Percentiles rank a stretch among this genome's conserved stretches.
These are phyloP conservation scores for Apiospora phragmitis DNA, from an alignment of 2,329 filamentous ascomycete genomes.

Conservation along the genomic window DNA sequence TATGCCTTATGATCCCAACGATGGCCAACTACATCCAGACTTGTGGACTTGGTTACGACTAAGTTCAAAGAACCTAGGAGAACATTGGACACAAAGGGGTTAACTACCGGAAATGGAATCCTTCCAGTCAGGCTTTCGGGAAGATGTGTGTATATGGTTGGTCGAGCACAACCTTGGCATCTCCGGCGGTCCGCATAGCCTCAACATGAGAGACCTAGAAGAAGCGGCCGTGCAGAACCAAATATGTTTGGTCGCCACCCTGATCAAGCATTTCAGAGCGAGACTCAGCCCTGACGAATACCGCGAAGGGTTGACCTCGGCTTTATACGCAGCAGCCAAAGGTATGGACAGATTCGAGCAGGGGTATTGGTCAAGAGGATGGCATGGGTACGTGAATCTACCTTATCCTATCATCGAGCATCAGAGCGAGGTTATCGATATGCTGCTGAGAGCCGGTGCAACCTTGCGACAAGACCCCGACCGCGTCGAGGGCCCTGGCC, in stretches of 20 bases:
- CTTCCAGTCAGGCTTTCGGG: not conserved
- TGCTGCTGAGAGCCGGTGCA: not conserved
- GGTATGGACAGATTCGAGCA: too few species aligned
- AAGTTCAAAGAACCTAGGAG: too few species aligned
- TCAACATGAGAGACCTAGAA: not conserved
- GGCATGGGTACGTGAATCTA: accelerated
- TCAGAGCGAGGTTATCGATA: not conserved
- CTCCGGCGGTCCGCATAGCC: not conserved
- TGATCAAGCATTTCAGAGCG: not conserved
- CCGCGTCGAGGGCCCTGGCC: not conserved
- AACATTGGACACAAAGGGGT: too few species aligned
- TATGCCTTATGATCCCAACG: not conserved
- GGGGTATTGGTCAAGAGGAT: not conserved
- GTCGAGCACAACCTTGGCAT: not conserved
- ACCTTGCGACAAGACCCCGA: not conserved
- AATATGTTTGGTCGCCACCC: not conserved
- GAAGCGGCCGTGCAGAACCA: not conserved
- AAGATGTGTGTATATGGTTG: not conserved
- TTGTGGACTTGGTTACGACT: not conserved
- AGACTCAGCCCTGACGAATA: not conserved
- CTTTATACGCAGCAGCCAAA: not conserved
- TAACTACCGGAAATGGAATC: too few species aligned
- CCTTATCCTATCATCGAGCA: too few species aligned
- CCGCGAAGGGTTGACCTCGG: not conserved
- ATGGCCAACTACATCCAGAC: not conserved